Conservation (phyloP, 1,284 basidiomycete genomes). For the Cryptococcus sp. region DNA sequence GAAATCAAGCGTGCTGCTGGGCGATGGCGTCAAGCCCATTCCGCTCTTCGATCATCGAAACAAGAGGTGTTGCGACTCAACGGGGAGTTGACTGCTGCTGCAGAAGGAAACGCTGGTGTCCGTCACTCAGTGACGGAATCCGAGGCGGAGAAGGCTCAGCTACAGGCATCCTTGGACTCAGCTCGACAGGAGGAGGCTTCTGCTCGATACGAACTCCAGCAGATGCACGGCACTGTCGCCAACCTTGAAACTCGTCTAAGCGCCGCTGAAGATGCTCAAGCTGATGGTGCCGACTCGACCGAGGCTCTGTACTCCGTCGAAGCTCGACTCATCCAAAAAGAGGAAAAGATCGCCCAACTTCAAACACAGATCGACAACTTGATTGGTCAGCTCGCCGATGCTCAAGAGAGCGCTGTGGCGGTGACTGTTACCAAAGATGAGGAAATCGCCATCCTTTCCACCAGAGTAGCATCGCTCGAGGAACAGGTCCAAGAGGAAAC, state of each 20-base stretch:
- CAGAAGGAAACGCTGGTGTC: neutral
- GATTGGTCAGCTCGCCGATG: conserved; percentile 4
- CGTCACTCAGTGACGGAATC: conserved; percentile 1
- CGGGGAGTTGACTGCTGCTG: neutral
- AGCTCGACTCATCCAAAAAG: conserved; percentile 13
- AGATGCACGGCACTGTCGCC: neutral
- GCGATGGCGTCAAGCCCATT: conserved; percentile 1
- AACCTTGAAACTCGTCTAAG: conserved; percentile 9
- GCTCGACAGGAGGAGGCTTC: neutral
- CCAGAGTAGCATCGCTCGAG: conserved; percentile 4
- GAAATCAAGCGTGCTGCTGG: neutral
- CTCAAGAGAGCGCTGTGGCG: conserved; percentile 1
- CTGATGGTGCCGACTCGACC: neutral
- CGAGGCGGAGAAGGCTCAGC: conserved; percentile 3
- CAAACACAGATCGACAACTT: conserved; percentile 9
- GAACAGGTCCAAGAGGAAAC: conserved; percentile 4
- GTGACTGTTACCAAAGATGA: neutral
- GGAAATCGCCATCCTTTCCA: conserved; percentile 1
- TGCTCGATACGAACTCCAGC: conserved; percentile 3
- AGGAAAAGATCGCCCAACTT: conserved; percentile 11
- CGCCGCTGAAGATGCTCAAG: conserved; percentile 3
- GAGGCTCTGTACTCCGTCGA: conserved; percentile 4
- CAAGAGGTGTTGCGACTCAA: neutral
- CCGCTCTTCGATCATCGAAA: conserved; percentile 4
- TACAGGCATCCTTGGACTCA: conserved; percentile 3